Percentiles rank a stretch among this genome's conserved stretches.
These are phyloP conservation scores for Tephrocybe sp. DNA, from an alignment of 768 basidiomycete genomes.

Conservation along the genomic window DNA sequence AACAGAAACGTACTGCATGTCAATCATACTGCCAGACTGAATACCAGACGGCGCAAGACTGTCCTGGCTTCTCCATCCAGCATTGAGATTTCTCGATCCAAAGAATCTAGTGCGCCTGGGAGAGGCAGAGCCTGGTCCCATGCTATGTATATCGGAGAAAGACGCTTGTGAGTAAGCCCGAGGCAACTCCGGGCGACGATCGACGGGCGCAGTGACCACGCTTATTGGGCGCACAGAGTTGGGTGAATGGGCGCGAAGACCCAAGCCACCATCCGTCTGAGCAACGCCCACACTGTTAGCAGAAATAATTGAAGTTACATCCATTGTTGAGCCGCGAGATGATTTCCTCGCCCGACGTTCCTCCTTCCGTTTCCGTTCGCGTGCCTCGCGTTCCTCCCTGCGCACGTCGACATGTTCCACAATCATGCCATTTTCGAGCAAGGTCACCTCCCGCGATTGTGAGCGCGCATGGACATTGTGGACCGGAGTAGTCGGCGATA, in stretches of 20 bases:
- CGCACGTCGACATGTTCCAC: constrained; percentile 85
- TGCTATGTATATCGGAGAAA: constrained; percentile 76
- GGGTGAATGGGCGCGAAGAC: constrained; percentile 54
- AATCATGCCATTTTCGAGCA: constrained; percentile 87
- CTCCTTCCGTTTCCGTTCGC: constrained; percentile 65
- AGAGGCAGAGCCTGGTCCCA: constrained; percentile 50
- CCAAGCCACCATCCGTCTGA: constrained; percentile 55
- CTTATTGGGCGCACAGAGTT: constrained; percentile 59
- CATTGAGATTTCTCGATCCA: constrained; percentile 66
- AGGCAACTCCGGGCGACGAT: constrained; percentile 54
- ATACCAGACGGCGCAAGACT: constrained; percentile 79
- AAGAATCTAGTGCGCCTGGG: constrained; percentile 77
- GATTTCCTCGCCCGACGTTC: constrained; percentile 73
- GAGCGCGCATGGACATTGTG: constrained; percentile 41
- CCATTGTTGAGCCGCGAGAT: constrained; percentile 67
- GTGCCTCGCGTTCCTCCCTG: constrained; percentile 73
- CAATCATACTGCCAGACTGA: constrained; percentile 79
- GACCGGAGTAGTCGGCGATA: constrained; percentile 36
- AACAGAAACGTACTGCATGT: constrained; percentile 76
- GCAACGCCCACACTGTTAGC: constrained; percentile 50
- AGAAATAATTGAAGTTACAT: constrained; percentile 74
- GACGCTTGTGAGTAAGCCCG: constrained; percentile 75
- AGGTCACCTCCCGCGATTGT: constrained; percentile 69
- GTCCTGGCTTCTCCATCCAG: constrained; percentile 76
- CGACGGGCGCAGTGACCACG: constrained; percentile 55